Evolutionary conservation across 2,329 filamentous ascomycete genomes (phyloP), one percentile per base, ranked within the genome.

Genomic region (Microcera coccophila): DNA sequence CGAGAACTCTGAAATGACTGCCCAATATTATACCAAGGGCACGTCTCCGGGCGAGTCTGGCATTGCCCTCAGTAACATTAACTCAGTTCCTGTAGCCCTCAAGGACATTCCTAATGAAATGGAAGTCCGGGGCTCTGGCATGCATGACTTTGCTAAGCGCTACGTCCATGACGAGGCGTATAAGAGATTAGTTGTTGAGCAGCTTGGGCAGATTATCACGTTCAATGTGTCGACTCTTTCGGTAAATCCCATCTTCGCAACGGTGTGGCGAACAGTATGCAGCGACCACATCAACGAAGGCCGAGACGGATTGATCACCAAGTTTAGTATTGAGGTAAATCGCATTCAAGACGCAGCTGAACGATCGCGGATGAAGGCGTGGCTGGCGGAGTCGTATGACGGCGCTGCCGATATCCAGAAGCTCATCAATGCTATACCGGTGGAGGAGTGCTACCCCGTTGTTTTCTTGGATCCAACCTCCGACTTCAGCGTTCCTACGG

Each of bases 311-410:
- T 61, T 76, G 1, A 62, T 74, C 14, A 46, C 62, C n/a, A 53
- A 62, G 0, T 76, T 77, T 40, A 63, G 70, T 2, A 42, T 53
- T 1, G 48, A 63, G n/a, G 62, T 74, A 2, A 63, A 70, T 4
- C 57, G 48, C 1, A 64, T 74, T 19, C 17, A 36, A 0, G 41
- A 67, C 20, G 22, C 33, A 0, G 50, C 60, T 0, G 62, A 70
- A 31, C 72, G 67, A 47, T 43, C 39, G 0, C 55, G 58, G 1
- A 69, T 75, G 67, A 72, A 68, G 51, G 46, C 42, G 0, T 78
- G 74, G 74, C 59, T 78, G 2, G 72, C 71, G 10, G 71, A 71
- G 42, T 76, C 73, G 2, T 77, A 77, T 50, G 68, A 77, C 52
- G 72, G 66, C 47, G 64, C 61, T 0, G 66, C 59, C 4, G 72